Evolutionary conservation across 805 yeast genomes (phyloP).

Genomic region (Suhomyces sp.): DNA sequence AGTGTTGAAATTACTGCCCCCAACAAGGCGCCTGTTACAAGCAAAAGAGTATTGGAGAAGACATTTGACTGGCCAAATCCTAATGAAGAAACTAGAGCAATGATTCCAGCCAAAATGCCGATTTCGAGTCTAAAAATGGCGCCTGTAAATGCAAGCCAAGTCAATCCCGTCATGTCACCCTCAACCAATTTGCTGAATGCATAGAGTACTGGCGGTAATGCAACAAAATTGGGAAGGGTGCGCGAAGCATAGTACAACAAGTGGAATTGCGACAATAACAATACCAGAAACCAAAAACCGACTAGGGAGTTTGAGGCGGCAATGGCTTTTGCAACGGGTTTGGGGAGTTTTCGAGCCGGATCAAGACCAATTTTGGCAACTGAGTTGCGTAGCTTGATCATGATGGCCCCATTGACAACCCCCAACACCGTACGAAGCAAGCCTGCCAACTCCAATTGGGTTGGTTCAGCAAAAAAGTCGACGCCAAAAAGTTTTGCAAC

Average conservation of each 20-base stretch:
- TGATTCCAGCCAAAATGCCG: slow-evolving; percentile 48
- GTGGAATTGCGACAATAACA: slow-evolving; percentile 73
- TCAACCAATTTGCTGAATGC: slow-evolving; percentile 51
- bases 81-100: slow-evolving; percentile 46
- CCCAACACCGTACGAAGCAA: slow-evolving; percentile 63
- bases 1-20: slow-evolving; percentile 49
- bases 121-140: slow-evolving; percentile 72
- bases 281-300: slow-evolving; percentile 58
- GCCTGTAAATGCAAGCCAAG: slow-evolving; percentile 59
- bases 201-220: slow-evolving; percentile 65
- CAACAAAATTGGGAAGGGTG: slow-evolving; percentile 84
- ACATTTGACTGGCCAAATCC: slow-evolving; percentile 47
- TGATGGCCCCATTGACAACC: slow-evolving; percentile 50
- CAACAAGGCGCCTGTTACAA: slow-evolving; percentile 48
- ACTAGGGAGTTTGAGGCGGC: slow-evolving; percentile 12
- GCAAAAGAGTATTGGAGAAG: slow-evolving; percentile 30
- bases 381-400: slow-evolving; percentile 49
- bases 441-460: slow-evolving; percentile 39
- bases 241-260: slow-evolving; percentile 75
- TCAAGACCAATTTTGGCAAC: slow-evolving; percentile 9
- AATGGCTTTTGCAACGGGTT: not conserved
- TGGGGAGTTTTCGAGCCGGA: not conserved
- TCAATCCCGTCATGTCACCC: slow-evolving; percentile 49
- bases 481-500: slow-evolving; percentile 18
- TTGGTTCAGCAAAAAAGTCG: slow-evolving; percentile 13